These are phyloP conservation scores for Linum tenue DNA, from an alignment of 345 rosid genomes.

Conservation along the genomic window DNA sequence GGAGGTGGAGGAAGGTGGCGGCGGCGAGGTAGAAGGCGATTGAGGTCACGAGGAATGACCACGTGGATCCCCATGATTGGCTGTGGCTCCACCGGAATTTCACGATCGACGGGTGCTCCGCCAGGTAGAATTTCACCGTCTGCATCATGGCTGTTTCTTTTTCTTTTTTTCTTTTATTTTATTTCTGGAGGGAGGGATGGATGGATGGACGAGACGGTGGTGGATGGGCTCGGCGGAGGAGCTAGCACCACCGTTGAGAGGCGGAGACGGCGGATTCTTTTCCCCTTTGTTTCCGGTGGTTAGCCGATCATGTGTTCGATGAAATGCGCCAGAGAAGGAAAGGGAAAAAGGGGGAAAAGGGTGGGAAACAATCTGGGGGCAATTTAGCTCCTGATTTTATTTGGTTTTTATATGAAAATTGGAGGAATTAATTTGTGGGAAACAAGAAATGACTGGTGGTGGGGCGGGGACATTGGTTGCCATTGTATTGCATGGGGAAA, in stretches of 20 bases:
- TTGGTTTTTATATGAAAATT: too few relatives aligned
- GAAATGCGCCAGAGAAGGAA: background rate
- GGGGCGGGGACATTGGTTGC: too few relatives aligned
- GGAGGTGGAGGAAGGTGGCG: conserved; percentile 41
- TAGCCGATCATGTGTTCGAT: background rate
- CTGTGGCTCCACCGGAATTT: conserved; percentile 80
- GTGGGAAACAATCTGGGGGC: too few relatives aligned
- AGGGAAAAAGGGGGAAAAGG: background rate
- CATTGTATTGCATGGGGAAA: too few relatives aligned
- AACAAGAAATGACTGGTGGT: too few relatives aligned
- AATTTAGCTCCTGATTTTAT: too few relatives aligned
- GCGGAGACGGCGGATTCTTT: background rate
- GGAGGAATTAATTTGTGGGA: too few relatives aligned
- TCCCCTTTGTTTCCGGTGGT: too few relatives aligned
- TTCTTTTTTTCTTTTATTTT: background rate
- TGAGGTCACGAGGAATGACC: conserved; percentile 71
- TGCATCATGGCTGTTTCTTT: background rate
- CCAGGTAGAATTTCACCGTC: conserved; percentile 46
- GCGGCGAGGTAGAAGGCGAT: conserved; percentile 43
- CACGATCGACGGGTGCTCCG: conserved; percentile 69
- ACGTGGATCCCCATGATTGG: conserved; percentile 86
- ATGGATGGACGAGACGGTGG: background rate
- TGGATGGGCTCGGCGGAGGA: background rate
- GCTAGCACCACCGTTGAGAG: background rate
- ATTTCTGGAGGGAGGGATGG: background rate